Evolutionary conservation across 202 grass and related monocot genomes (phyloP).

Genomic region (Thinopyrum obtusiflorum): DNA sequence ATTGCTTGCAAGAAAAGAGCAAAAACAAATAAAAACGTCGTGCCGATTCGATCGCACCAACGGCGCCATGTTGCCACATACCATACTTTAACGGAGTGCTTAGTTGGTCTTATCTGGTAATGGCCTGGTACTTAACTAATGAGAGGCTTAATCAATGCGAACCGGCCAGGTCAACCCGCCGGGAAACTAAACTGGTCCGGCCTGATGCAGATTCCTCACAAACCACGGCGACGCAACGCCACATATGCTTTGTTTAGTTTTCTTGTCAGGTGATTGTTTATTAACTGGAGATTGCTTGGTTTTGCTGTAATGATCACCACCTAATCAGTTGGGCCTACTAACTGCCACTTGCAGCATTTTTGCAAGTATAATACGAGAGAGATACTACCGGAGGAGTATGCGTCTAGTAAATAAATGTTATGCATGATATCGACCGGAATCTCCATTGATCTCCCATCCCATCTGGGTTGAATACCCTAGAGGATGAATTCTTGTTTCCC

Average conservation of each 20-base stretch:
- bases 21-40: not conserved
- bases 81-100: not conserved
- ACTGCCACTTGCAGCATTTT: not conserved
- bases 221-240: not conserved
- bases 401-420: no score
- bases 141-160: not conserved
- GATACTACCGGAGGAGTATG: no score
- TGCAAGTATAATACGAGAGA: not conserved
- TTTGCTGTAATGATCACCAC: not conserved
- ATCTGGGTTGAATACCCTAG: not conserved
- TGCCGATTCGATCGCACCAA: not conserved
- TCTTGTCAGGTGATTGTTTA: not conserved
- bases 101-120: not conserved
- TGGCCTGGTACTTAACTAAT: not conserved
- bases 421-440: not conserved
- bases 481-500: not conserved
- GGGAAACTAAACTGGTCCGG: not conserved
- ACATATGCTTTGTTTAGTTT: not conserved
- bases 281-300: not conserved
- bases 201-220: not conserved
- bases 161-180: not conserved
- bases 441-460: not conserved
- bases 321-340: not conserved
- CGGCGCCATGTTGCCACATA: slow-evolving; percentile 36
- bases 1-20: not conserved